phyloP scores from a whole-genome alignment of 2,329 filamentous ascomycete genomes.

The Daldinia sp. region DNA sequence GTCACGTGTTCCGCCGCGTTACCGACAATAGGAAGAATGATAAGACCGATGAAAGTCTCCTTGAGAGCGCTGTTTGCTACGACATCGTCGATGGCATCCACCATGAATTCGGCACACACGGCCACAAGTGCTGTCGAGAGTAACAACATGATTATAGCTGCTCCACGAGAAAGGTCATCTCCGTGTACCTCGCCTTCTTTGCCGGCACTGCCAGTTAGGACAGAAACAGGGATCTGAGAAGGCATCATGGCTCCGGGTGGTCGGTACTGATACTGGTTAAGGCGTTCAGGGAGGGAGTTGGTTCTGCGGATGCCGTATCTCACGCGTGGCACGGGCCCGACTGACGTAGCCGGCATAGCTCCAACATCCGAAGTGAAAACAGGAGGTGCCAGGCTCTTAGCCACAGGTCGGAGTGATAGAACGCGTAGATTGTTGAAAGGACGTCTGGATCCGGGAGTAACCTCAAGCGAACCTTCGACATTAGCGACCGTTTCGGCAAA shows the following conservation, averaged over 20 bases:
- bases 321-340: slow-evolving; percentile 66
- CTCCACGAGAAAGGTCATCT: slow-evolving; percentile 64
- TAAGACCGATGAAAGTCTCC: slow-evolving; percentile 77
- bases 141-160: slow-evolving; percentile 72
- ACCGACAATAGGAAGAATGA: slow-evolving; percentile 78
- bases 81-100: slow-evolving; percentile 74
- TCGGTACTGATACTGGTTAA: slow-evolving; percentile 62
- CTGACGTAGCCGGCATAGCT: slow-evolving; percentile 47
- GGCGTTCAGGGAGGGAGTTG: slow-evolving; percentile 78
- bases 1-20: slow-evolving; percentile 81
- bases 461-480: slow-evolving; percentile 49
- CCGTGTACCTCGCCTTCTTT: slow-evolving; percentile 54
- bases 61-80: slow-evolving; percentile 67
- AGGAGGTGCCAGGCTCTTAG: slow-evolving; percentile 76
- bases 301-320: slow-evolving; percentile 77
- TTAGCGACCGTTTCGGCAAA: slow-evolving; percentile 59
- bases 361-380: slow-evolving; percentile 67
- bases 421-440: slow-evolving; percentile 68
- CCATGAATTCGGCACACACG: slow-evolving; percentile 77
- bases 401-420: slow-evolving; percentile 71
- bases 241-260: slow-evolving; percentile 65
- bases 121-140: slow-evolving; percentile 75
- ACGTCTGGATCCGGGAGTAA: slow-evolving; percentile 51
- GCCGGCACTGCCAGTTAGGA: slow-evolving; percentile 50
- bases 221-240: slow-evolving; percentile 58